Evolutionary conservation across 306 rosid species (phyloP).

Genomic region (Fragaria ananassa): DNA sequence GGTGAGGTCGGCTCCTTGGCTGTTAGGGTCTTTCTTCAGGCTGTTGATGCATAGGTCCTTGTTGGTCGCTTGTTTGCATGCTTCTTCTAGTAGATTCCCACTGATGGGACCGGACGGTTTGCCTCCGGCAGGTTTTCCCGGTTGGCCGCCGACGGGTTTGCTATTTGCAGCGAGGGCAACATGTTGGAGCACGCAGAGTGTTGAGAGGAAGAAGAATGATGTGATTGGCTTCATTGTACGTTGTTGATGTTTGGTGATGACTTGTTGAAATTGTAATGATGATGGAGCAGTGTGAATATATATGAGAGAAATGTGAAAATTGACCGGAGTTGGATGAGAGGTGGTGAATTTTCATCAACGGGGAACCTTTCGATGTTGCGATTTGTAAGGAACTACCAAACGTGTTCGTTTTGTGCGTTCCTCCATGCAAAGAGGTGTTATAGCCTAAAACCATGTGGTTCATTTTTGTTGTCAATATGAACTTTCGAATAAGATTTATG

Average conservation of each 20-base stretch:
- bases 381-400: not conserved
- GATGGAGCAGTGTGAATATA: not conserved
- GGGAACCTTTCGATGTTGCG: slow-evolving; percentile 15
- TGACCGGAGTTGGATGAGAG: not conserved
- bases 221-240: slow-evolving; percentile 31
- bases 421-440: not conserved
- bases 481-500: no score
- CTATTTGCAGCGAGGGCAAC: slow-evolving; percentile 4
- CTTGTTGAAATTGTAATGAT: not conserved
- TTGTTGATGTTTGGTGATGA: not conserved
- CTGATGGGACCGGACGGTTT: not conserved
- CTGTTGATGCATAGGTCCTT: slow-evolving; percentile 24
- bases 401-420: not conserved
- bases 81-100: slow-evolving; percentile 9
- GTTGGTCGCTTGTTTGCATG: slow-evolving; percentile 18
- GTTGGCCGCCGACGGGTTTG: not conserved
- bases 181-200: slow-evolving; percentile 18
- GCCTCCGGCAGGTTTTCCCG: not conserved
- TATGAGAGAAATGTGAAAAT: not conserved
- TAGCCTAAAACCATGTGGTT: no score
- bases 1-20: slow-evolving; percentile 28
- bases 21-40: slow-evolving; percentile 25
- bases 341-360: slow-evolving; percentile 3
- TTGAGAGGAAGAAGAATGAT: slow-evolving; percentile 17
- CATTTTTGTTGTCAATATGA: no score